Evolutionary conservation across 2,329 filamentous ascomycete species (phyloP).

Genomic region (Periglandula ipomoeae): DNA sequence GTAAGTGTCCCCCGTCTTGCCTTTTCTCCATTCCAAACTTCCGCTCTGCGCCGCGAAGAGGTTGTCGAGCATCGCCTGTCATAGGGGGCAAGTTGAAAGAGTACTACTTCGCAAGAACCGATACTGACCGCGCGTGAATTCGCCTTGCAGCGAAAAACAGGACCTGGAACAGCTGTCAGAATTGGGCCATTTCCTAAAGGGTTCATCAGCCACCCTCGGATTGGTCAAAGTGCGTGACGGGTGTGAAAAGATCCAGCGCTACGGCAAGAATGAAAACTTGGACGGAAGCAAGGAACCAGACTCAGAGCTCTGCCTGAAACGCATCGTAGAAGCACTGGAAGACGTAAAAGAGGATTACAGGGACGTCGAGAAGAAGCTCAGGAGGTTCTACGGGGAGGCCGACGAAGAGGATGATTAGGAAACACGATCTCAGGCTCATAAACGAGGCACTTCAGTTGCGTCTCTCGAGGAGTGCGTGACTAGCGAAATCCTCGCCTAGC

Average conservation of each 20-base stretch:
- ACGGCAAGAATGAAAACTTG: conserved; percentile 72
- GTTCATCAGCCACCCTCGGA: conserved; percentile 89
- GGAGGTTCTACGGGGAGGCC: conserved; percentile 47
- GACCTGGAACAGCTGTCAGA: conserved; percentile 69
- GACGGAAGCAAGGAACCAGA: conserved; percentile 61
- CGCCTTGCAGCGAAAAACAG: conserved; percentile 45
- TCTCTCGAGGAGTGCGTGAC: not conserved
- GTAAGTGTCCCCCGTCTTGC: too few species aligned
- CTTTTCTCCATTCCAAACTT: too few species aligned
- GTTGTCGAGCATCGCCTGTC: too few species aligned
- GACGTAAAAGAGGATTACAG: conserved; percentile 68
- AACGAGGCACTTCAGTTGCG: not conserved
- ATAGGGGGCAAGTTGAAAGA: not conserved
- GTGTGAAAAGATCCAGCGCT: conserved; percentile 96
- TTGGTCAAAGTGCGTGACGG: conserved; percentile 83
- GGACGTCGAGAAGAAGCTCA: conserved; percentile 62
- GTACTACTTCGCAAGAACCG: not conserved
- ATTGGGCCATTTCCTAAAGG: conserved; percentile 93
- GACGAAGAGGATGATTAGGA: conserved; percentile 13
- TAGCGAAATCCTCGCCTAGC: not conserved
- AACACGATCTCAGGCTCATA: not conserved
- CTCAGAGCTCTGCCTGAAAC: conserved; percentile 56
- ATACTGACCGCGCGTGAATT: not conserved
- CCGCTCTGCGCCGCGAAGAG: too few species aligned
- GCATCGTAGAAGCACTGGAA: conserved; percentile 60